Evolutionary conservation across 2,329 filamentous ascomycete species (phyloP).

Genomic region (Colletotrichum caudatum): DNA sequence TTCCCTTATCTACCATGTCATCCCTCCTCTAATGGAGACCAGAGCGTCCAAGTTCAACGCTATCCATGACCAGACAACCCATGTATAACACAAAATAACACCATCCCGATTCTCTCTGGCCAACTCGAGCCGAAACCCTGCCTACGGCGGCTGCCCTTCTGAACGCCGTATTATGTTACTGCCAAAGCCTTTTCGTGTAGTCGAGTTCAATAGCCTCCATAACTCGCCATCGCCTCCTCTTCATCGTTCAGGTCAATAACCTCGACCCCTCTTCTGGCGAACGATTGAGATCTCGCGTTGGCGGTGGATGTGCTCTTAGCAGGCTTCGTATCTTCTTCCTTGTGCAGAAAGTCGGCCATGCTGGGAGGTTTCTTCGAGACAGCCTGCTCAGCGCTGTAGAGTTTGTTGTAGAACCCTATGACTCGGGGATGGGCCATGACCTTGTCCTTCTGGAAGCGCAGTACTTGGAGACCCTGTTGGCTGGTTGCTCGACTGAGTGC

Average conservation of each 20-base stretch:
- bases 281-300: conserved; percentile 28
- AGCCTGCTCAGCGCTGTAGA: conserved; percentile 78
- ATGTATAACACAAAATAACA: conserved; percentile 12
- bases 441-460: conserved; percentile 88
- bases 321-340: conserved; percentile 30
- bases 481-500: conserved; percentile 92
- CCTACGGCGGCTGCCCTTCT: neutral
- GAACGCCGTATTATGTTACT: conserved; percentile 31
- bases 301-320: conserved; percentile 48
- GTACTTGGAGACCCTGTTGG: conserved; percentile 87
- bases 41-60: conserved; percentile 20
- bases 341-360: conserved; percentile 57
- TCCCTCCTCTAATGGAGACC: neutral
- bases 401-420: conserved; percentile 83
- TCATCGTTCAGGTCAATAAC: conserved; percentile 60
- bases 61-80: conserved; percentile 23
- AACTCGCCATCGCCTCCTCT: conserved; percentile 61
- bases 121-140: neutral
- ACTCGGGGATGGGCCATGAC: conserved; percentile 95
- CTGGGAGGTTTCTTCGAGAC: conserved; percentile 48
- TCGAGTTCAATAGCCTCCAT: conserved; percentile 53
- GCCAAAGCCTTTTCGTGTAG: neutral
- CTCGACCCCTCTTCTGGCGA: conserved; percentile 42
- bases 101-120: conserved; percentile 2
- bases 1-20: neutral